phyloP scores from a whole-genome alignment of 1,139 yeast species.

The Diutina ranongensis region DNA sequence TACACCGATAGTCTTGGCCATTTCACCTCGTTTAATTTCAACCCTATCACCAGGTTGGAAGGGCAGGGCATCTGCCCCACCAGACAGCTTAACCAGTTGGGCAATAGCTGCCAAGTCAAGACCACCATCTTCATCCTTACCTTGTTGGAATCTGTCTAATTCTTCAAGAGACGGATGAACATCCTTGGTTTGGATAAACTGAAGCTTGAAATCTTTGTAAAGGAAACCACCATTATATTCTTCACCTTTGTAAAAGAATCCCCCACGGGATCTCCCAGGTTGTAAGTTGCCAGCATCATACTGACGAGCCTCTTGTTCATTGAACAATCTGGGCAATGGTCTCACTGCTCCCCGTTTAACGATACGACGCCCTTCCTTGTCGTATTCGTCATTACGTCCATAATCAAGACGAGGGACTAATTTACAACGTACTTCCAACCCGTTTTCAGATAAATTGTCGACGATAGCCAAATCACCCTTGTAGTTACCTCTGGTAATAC shows the following conservation, averaged over 20 bases:
- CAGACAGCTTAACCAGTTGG: constrained; percentile 61
- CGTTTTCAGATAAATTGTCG: constrained; percentile 88
- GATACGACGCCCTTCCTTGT: constrained; percentile 42
- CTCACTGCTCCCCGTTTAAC: constrained; percentile 38
- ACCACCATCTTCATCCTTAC: constrained; percentile 58
- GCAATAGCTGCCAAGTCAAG: constrained; percentile 81
- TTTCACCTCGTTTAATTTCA: constrained; percentile 87
- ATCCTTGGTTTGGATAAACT: constrained; percentile 68
- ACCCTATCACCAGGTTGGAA: constrained; percentile 95
- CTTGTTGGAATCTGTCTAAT: constrained; percentile 68
- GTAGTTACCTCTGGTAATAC: constrained; percentile 84
- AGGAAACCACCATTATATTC: constrained; percentile 85
- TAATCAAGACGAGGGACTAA: constrained; percentile 90
- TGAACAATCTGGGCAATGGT: constrained; percentile 80
- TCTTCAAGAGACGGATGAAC: constrained; percentile 87
- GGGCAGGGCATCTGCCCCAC: constrained; percentile 14
- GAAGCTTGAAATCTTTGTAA: constrained; percentile 75
- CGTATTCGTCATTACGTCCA: constrained; percentile 54
- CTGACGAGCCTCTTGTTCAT: constrained; percentile 53
- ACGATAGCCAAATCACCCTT: constrained; percentile 90
- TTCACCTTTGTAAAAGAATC: constrained; percentile 71
- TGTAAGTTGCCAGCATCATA: constrained; percentile 49
- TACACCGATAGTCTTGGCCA: constrained; percentile 76
- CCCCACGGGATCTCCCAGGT: constrained; percentile 63
- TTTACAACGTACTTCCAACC: constrained; percentile 84